These are phyloP conservation scores for Lepidopterella palustris DNA, from an alignment of 495 filamentous ascomycete species.

Conservation along the genomic window DNA sequence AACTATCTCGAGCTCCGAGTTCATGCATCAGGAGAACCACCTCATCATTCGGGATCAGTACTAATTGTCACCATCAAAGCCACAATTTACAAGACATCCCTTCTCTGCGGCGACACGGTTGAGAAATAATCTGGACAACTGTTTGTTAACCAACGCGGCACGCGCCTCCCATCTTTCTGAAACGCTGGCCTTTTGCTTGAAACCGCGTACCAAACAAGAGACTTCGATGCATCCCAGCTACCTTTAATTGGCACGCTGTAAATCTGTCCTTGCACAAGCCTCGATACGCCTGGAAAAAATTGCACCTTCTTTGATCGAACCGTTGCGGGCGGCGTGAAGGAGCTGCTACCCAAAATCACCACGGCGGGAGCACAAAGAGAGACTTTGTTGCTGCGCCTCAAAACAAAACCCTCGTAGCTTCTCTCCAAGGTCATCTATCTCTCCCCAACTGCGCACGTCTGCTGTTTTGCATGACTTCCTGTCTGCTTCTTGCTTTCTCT, in stretches of 20 bases:
- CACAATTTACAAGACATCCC: background rate
- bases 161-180: conserved; percentile 17
- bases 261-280: background rate
- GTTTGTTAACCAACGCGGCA: conserved; percentile 2
- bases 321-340: background rate
- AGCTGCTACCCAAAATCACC: background rate
- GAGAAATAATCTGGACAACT: background rate
- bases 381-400: background rate
- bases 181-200: conserved; percentile 15
- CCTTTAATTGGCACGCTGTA: conserved; percentile 12
- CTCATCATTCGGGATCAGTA: background rate
- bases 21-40: background rate
- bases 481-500: background rate
- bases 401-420: background rate
- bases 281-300: background rate
- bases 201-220: background rate
- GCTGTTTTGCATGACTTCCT: background rate
- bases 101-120: background rate
- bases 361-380: background rate
- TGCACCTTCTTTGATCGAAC: conserved; percentile 3
- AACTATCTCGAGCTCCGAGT: background rate
- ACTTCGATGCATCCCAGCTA: background rate
- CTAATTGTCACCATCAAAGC: background rate
- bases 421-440: background rate
- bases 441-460: background rate